Conservation (phyloP, 2,329 filamentous ascomycete species). For the Fusarium equiseti region DNA sequence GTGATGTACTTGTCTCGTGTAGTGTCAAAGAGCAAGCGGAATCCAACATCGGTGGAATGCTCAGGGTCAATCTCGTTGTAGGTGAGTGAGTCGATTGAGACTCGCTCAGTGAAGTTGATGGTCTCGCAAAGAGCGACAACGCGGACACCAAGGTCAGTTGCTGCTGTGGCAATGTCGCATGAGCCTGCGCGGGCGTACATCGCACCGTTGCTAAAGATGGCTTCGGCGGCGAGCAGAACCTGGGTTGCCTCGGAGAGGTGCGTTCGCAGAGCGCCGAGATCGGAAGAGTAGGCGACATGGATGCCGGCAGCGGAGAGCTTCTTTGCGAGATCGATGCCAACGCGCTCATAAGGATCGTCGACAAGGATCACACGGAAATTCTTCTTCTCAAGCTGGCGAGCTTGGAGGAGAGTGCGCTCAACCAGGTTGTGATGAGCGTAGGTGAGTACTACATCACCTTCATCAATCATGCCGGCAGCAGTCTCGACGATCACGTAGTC, state of each 20-base stretch:
- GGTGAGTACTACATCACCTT: slow-evolving; percentile 86
- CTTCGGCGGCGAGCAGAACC: slow-evolving; percentile 89
- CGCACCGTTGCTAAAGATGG: slow-evolving; percentile 94
- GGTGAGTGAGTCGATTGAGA: slow-evolving; percentile 91
- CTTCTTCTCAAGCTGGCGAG: slow-evolving; percentile 73
- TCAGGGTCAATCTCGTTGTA: slow-evolving; percentile 90
- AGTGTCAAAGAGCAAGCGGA: slow-evolving; percentile 87
- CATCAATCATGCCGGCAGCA: slow-evolving; percentile 79
- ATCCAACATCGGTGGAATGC: slow-evolving; percentile 69
- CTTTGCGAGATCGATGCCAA: slow-evolving; percentile 72
- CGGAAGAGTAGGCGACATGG: slow-evolving; percentile 82
- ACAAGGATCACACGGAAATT: slow-evolving; percentile 87
- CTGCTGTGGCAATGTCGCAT: slow-evolving; percentile 86
- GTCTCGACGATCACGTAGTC: slow-evolving; percentile 86
- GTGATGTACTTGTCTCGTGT: slow-evolving; percentile 89
- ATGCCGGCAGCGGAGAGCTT: slow-evolving; percentile 76
- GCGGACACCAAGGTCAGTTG: slow-evolving; percentile 78
- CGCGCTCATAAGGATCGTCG: slow-evolving; percentile 72
- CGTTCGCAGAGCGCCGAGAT: slow-evolving; percentile 79
- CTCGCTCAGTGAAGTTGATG: slow-evolving; percentile 89
- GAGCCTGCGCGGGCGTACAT: slow-evolving; percentile 91
- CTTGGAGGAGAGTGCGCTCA: slow-evolving; percentile 81
- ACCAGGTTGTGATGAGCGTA: slow-evolving; percentile 90
- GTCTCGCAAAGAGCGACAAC: slow-evolving; percentile 94
- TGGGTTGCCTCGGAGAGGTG: slow-evolving; percentile 76